Evolutionary conservation across 2,329 filamentous ascomycete species (phyloP).

Genomic region (Ophiostoma populinum): DNA sequence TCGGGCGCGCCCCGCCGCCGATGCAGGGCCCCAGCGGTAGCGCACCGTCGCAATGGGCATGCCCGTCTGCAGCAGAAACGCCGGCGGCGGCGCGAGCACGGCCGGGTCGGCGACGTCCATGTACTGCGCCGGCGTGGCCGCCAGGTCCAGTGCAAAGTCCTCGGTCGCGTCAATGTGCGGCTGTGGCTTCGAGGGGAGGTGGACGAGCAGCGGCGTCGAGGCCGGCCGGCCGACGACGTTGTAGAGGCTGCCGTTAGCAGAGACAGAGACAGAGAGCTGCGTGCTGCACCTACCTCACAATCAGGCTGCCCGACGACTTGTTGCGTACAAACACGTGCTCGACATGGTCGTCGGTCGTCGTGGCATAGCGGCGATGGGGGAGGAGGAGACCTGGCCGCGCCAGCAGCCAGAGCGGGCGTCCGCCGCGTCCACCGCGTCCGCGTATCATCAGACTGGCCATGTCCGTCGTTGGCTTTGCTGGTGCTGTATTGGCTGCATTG

Average conservation of each 20-base stretch:
- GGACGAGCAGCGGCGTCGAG: slow-evolving; percentile 31
- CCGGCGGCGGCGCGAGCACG: slow-evolving; percentile 18
- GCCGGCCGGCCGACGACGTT: slow-evolving; percentile 23
- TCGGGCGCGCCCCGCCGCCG: background rate
- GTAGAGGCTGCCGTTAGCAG: slow-evolving; percentile 26
- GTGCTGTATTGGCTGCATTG: too few species aligned
- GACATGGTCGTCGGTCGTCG: too few species aligned
- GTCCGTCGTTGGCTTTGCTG: too few species aligned
- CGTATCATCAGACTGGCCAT: too few species aligned
- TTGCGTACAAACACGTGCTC: slow-evolving; percentile 29
- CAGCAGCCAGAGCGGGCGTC: too few species aligned
- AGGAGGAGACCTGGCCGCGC: too few species aligned
- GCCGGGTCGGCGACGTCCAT: too few species aligned
- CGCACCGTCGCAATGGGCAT: slow-evolving; percentile 37
- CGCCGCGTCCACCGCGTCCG: too few species aligned
- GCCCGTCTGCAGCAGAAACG: slow-evolving; percentile 22
- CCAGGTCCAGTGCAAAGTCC: background rate
- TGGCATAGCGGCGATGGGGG: too few species aligned
- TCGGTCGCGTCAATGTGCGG: slow-evolving; percentile 8
- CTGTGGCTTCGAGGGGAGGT: slow-evolving; percentile 33
- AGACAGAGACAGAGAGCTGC: background rate
- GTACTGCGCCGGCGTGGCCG: background rate
- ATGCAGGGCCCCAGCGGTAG: slow-evolving; percentile 35
- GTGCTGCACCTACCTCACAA: slow-evolving; percentile 27
- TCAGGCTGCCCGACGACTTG: slow-evolving; percentile 31